Evolutionary conservation across 2,329 filamentous ascomycete genomes (phyloP).

Genomic region (Colletotrichum tanaceti): DNA sequence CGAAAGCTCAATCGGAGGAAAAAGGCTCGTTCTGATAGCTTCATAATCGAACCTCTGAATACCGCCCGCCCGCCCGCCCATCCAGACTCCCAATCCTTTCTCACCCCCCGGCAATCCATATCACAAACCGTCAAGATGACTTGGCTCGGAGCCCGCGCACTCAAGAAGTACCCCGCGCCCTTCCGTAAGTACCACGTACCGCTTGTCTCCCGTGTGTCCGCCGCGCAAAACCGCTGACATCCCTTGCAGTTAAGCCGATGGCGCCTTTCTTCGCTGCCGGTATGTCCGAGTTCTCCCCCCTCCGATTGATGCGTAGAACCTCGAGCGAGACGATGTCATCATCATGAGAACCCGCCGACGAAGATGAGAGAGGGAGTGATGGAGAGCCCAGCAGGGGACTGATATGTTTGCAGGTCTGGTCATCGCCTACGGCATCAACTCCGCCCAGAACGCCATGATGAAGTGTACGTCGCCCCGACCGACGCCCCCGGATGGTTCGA

Average conservation of each 20-base stretch:
- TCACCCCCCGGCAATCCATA: slow-evolving; percentile 50
- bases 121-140: slow-evolving; percentile 71
- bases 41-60: slow-evolving; percentile 47
- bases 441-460: slow-evolving; percentile 80
- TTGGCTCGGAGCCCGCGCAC: slow-evolving; percentile 72
- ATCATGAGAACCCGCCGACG: not conserved
- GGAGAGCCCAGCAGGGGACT: slow-evolving; percentile 11
- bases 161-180: slow-evolving; percentile 85
- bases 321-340: slow-evolving; percentile 1
- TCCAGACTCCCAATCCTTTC: slow-evolving; percentile 49
- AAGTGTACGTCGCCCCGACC: slow-evolving; percentile 67
- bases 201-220: slow-evolving; percentile 33
- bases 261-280: slow-evolving; percentile 94
- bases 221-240: slow-evolving; percentile 38
- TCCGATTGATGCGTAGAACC: not conserved
- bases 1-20: slow-evolving; percentile 47
- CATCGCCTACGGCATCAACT: slow-evolving; percentile 92
- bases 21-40: slow-evolving; percentile 56
- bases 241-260: slow-evolving; percentile 81
- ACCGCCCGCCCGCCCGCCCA: slow-evolving; percentile 48
- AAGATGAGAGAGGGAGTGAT: slow-evolving; percentile 1
- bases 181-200: slow-evolving; percentile 73
- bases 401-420: slow-evolving; percentile 71
- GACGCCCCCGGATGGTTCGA: slow-evolving; percentile 24
- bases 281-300: slow-evolving; percentile 63